These are phyloP conservation scores for Phytophthora pluvialis DNA, from an alignment of 352 stramenopile species.

Conservation along the genomic window DNA sequence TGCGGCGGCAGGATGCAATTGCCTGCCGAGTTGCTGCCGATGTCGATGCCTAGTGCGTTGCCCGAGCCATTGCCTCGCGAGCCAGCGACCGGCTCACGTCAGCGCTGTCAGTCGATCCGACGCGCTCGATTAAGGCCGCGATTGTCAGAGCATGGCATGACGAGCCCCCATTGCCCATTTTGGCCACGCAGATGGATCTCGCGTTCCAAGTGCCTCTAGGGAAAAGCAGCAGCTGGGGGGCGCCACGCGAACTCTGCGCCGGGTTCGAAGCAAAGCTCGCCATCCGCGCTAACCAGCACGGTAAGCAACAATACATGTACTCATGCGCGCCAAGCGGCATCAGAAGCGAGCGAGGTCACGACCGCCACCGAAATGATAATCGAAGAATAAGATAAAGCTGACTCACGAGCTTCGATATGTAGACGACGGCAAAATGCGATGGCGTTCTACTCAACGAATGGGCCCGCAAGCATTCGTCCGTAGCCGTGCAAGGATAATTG, in stretches of 20 bases:
- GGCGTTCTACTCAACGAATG: too few relatives aligned
- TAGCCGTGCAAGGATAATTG: too few relatives aligned
- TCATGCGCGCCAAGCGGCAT: constrained; percentile 7
- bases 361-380: constrained; percentile 35
- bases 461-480: neutral
- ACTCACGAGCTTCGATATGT: too few relatives aligned
- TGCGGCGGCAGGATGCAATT: too few relatives aligned
- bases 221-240: constrained; percentile 1
- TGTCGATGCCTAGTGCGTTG: too few relatives aligned
- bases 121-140: constrained; percentile 1
- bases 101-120: constrained; percentile 2
- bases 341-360: constrained; percentile 11
- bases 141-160: neutral
- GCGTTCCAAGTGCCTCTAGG: constrained; percentile 1
- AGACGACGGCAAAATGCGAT: too few relatives aligned
- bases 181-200: constrained; percentile 1
- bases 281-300: neutral
- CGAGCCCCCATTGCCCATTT: too few relatives aligned
- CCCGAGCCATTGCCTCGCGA: neutral
- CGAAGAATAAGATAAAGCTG: constrained; percentile 24
- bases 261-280: neutral
- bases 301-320: too few relatives aligned
- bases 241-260: neutral
- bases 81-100: constrained; percentile 9
- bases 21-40: too few relatives aligned